Conservation (phyloP, 1,139 yeast genomes). For the Kluyveromyces sp. region DNA sequence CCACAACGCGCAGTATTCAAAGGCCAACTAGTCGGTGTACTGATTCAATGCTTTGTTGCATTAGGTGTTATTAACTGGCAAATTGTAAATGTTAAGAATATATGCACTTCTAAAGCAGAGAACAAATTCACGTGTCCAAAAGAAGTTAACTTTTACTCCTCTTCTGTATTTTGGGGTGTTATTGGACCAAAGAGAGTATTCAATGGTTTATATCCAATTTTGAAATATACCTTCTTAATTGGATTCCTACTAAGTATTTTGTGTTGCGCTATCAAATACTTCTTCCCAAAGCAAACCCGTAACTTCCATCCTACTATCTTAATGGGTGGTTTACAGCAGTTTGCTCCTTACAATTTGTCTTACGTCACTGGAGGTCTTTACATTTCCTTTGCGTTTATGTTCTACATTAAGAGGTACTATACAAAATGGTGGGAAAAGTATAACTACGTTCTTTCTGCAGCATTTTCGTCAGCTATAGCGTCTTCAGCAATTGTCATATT, state of each 20-base stretch:
- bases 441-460: slow-evolving; percentile 53
- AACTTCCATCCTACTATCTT: slow-evolving; percentile 43
- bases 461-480: slow-evolving; percentile 54
- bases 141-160: slow-evolving; percentile 40
- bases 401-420: slow-evolving; percentile 41
- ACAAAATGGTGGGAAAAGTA: slow-evolving; percentile 58
- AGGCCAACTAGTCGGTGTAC: slow-evolving; percentile 43
- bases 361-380: slow-evolving; percentile 48
- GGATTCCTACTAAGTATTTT: slow-evolving; percentile 42
- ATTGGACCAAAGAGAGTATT: slow-evolving; percentile 61
- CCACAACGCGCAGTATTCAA: slow-evolving; percentile 59
- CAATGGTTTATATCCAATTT: slow-evolving; percentile 40
- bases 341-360: slow-evolving; percentile 49
- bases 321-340: slow-evolving; percentile 38
- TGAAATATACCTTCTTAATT: slow-evolving; percentile 46
- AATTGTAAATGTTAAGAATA: slow-evolving; percentile 37
- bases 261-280: slow-evolving; percentile 38
- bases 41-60: slow-evolving; percentile 40
- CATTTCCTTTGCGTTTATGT: slow-evolving; percentile 45
- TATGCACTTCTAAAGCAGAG: slow-evolving; percentile 39
- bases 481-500: slow-evolving; percentile 47
- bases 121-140: slow-evolving; percentile 41
- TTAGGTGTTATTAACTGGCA: slow-evolving; percentile 51
- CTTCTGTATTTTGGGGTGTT: slow-evolving; percentile 57
- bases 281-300: slow-evolving; percentile 27